These are phyloP conservation scores for Talaromyces sp. DNA, from an alignment of 2,329 filamentous ascomycete species.

Conservation along the genomic window DNA sequence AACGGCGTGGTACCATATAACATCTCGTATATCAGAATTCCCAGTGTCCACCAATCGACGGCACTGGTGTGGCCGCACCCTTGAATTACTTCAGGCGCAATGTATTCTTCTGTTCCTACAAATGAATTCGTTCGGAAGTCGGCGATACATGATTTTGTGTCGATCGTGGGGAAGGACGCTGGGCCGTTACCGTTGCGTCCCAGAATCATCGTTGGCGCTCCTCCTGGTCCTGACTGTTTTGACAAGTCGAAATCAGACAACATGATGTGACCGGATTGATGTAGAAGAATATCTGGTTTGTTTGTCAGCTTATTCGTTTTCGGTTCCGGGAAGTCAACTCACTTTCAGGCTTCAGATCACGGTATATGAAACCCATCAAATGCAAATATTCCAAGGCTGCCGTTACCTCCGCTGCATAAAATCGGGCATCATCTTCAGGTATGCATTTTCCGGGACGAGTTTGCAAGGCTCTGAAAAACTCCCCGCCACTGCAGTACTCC, in stretches of 20 bases:
- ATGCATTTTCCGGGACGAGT: slow-evolving; percentile 97
- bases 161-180: slow-evolving; percentile 88
- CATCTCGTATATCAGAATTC: slow-evolving; percentile 98
- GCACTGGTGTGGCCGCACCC: slow-evolving; percentile 97
- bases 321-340: slow-evolving; percentile 36
- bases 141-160: slow-evolving; percentile 96
- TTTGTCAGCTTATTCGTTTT: background rate
- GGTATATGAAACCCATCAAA: slow-evolving; percentile 98
- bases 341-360: slow-evolving; percentile 97
- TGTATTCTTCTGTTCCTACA: slow-evolving; percentile 97
- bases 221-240: slow-evolving; percentile 93
- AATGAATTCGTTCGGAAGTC: slow-evolving; percentile 99
- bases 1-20: slow-evolving; percentile 97
- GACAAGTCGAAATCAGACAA: slow-evolving; percentile 97
- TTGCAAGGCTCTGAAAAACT: slow-evolving; percentile 96
- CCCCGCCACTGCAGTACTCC: slow-evolving; percentile 98
- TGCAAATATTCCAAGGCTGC: slow-evolving; percentile 95
- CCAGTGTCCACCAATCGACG: slow-evolving; percentile 98
- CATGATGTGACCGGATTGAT: slow-evolving; percentile 99
- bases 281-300: slow-evolving; percentile 78
- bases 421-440: slow-evolving; percentile 90
- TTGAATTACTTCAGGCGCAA: slow-evolving; percentile 97
- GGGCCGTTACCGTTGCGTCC: slow-evolving; percentile 83
- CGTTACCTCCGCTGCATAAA: slow-evolving; percentile 96
- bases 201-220: slow-evolving; percentile 96